Evolutionary conservation across 768 basidiomycete genomes (phyloP).

Genomic region (Lactarius deliciosus): DNA sequence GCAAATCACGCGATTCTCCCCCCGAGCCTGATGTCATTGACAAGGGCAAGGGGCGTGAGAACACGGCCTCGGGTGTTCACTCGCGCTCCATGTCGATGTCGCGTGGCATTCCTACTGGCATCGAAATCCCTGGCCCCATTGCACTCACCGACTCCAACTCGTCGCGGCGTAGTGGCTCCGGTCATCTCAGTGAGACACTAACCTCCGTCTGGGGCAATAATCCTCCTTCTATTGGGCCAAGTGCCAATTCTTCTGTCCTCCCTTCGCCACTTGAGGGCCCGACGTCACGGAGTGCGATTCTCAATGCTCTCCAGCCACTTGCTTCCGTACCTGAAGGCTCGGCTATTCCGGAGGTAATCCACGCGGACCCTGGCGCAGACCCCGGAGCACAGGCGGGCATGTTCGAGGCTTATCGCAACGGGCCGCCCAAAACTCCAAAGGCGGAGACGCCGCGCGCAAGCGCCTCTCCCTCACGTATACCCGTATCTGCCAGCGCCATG

Average conservation of each 20-base stretch:
- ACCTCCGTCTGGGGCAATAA: slow-evolving; percentile 49
- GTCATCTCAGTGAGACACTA: slow-evolving; percentile 45
- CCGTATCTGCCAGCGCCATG: slow-evolving; percentile 4
- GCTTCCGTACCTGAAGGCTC: slow-evolving; percentile 29
- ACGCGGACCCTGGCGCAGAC: not conserved
- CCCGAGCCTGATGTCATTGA: slow-evolving; percentile 27
- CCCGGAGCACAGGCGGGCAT: not conserved
- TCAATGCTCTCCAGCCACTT: slow-evolving; percentile 32
- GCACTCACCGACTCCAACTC: slow-evolving; percentile 36
- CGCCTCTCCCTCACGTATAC: slow-evolving; percentile 16
- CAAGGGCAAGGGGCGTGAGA: slow-evolving; percentile 35
- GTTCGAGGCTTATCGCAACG: slow-evolving; percentile 20
- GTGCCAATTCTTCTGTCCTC: slow-evolving; percentile 24
- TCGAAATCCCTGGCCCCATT: slow-evolving; percentile 37
- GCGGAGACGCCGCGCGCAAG: slow-evolving; percentile 27
- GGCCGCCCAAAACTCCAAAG: slow-evolving; percentile 27
- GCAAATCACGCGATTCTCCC: slow-evolving; percentile 32
- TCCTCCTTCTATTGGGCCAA: slow-evolving; percentile 23
- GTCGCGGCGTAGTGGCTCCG: slow-evolving; percentile 40
- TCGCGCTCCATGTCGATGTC: slow-evolving; percentile 21
- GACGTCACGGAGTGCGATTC: slow-evolving; percentile 31
- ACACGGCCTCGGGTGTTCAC: slow-evolving; percentile 10
- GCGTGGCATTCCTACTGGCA: slow-evolving; percentile 33
- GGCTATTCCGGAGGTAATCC: slow-evolving; percentile 22
- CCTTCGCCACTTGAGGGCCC: slow-evolving; percentile 35